Conservation (phyloP, 169 alveolate genomes). For the Plasmodium fragile region DNA sequence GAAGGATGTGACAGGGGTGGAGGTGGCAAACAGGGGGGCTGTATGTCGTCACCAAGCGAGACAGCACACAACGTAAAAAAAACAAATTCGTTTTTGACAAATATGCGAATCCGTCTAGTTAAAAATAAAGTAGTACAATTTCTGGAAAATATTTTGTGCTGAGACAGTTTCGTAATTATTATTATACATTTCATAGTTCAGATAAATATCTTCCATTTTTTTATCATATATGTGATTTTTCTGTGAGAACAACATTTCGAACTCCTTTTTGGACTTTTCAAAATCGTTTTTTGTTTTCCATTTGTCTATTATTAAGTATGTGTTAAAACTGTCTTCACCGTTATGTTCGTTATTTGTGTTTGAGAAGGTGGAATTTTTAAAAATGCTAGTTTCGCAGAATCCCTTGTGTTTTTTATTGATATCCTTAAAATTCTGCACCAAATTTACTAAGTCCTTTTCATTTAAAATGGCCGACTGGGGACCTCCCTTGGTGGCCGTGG, state of each 20-base stretch:
- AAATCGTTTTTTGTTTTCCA: conserved; percentile 60
- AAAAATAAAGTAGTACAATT: conserved; percentile 19
- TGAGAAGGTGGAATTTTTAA: conserved; percentile 59
- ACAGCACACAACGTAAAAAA: background rate
- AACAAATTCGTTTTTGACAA: background rate
- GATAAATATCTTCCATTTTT: conserved; percentile 52
- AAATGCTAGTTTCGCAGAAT: conserved; percentile 62
- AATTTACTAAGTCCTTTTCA: conserved; percentile 47
- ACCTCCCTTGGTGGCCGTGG: background rate
- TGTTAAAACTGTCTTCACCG: conserved; percentile 51
- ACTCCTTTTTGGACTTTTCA: conserved; percentile 60
- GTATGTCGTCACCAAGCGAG: background rate
- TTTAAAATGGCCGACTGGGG: conserved; percentile 8
- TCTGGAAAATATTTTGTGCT: conserved; percentile 47
- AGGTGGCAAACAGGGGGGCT: background rate
- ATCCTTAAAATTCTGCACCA: conserved; percentile 25
- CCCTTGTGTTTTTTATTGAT: conserved; percentile 52
- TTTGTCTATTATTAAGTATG: conserved; percentile 58
- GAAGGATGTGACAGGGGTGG: background rate
- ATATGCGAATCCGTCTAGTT: background rate
- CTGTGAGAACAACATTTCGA: conserved; percentile 38
- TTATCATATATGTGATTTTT: conserved; percentile 51
- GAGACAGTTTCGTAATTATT: conserved; percentile 62
- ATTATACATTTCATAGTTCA: conserved; percentile 39
- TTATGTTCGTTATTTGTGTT: conserved; percentile 8